phyloP scores from a whole-genome alignment of 164 flowering plant genomes.

The Amborella trichopoda region DNA sequence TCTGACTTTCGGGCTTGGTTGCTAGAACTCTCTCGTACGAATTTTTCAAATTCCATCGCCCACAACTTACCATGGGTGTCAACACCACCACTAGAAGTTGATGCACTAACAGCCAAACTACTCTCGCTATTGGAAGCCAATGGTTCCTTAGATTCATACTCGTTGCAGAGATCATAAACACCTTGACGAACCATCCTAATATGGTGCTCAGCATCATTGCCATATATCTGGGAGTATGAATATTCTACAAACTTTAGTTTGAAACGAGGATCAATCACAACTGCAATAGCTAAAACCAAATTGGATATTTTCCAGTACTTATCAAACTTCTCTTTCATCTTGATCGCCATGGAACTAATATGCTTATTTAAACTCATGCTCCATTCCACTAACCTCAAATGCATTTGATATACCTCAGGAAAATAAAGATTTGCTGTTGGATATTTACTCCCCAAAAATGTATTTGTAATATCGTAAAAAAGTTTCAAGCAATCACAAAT shows the following conservation, averaged over 20 bases:
- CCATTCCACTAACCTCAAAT: neutral
- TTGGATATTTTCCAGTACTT: constrained; percentile 3
- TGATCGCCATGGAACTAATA: neutral
- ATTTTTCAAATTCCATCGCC: constrained; percentile 2
- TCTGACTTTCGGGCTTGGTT: constrained; percentile 4
- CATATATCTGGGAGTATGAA: constrained; percentile 6
- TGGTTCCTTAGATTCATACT: constrained; percentile 1
- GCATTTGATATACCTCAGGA: neutral
- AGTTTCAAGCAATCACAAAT: constrained; percentile 1
- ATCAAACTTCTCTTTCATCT: constrained; percentile 3
- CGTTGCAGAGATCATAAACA: constrained; percentile 3
- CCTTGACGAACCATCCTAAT: neutral
- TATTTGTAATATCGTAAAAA: constrained; percentile 3
- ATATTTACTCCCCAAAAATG: constrained; percentile 1
- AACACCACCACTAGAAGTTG: neutral
- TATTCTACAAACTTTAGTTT: constrained; percentile 7
- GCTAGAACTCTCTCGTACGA: neutral
- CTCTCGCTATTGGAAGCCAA: neutral
- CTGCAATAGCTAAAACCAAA: constrained; percentile 4
- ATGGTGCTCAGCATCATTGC: neutral
- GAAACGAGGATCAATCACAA: constrained; percentile 7
- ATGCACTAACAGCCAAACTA: no score
- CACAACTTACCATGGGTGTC: neutral
- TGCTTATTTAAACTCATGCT: neutral
- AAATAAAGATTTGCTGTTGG: constrained; percentile 7